Percentiles rank a stretch among this genome's conserved stretches.
These are phyloP conservation scores for Aspergillus flavus DNA, from an alignment of 2,329 filamentous ascomycete genomes.

Conservation along the genomic window DNA sequence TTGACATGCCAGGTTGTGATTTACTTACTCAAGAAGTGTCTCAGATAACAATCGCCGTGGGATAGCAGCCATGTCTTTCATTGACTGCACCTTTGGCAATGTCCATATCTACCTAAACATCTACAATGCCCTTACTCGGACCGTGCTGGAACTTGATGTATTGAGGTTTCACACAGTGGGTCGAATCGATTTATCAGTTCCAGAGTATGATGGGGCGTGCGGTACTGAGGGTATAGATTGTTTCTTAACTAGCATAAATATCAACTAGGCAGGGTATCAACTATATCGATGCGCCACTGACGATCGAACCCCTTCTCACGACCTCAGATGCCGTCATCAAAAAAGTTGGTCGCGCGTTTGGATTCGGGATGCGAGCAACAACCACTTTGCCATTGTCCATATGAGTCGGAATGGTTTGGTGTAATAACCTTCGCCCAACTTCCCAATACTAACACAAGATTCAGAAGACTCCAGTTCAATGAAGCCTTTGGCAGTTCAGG, in stretches of 20 bases:
- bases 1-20: too few relatives aligned
- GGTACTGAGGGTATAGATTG: not conserved
- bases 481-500: too few relatives aligned
- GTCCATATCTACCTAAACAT: not conserved
- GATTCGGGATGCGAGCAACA: not conserved
- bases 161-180: not conserved
- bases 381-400: not conserved
- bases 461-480: too few relatives aligned
- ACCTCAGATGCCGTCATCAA: not conserved
- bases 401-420: too few relatives aligned
- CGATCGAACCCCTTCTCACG: not conserved
- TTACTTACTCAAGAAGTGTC: too few relatives aligned
- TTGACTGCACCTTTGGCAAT: not conserved
- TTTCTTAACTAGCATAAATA: not conserved
- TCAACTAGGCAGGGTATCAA: not conserved
- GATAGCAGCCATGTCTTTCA: not conserved
- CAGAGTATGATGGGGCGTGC: not conserved
- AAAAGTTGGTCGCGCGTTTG: not conserved
- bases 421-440: too few relatives aligned
- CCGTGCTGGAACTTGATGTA: slow-evolving; percentile 4
- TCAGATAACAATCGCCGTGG: too few relatives aligned
- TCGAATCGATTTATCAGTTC: not conserved
- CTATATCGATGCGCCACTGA: not conserved
- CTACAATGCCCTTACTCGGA: not conserved
- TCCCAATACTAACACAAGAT: too few relatives aligned